Percentiles rank a stretch among this genome's conserved stretches.
Conservation (phyloP, 441 rosid species). For the Eutrema salsugineum region DNA sequence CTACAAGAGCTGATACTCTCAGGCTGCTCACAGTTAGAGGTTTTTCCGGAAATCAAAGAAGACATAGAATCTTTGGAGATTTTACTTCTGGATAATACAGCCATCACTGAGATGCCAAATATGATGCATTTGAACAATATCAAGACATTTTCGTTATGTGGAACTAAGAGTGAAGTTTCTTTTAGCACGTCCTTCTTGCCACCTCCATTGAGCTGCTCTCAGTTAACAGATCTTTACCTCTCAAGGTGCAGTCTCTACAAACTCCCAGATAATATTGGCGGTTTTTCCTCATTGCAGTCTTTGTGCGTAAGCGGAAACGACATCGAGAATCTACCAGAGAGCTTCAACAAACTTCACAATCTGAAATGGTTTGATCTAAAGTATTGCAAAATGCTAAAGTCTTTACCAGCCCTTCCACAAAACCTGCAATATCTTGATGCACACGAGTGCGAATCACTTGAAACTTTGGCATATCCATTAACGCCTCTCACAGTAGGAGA, state of each 20-base stretch:
- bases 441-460: conserved; percentile 17
- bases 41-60: conserved; percentile 29
- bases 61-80: conserved; percentile 28
- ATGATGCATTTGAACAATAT: conserved; percentile 14
- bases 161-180: conserved; percentile 16
- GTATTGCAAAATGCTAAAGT: conserved; percentile 26
- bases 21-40: conserved; percentile 25
- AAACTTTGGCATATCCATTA: conserved; percentile 14
- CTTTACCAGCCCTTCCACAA: conserved; percentile 31
- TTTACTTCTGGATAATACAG: conserved; percentile 24
- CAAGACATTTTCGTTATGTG: conserved; percentile 22
- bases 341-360: conserved; percentile 13
- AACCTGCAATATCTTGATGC: conserved; percentile 14
- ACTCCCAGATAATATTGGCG: conserved; percentile 10
- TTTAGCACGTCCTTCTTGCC: conserved; percentile 12
- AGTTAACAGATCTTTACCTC: conserved; percentile 15
- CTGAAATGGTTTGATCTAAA: conserved; percentile 18
- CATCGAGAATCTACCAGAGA: conserved; percentile 24
- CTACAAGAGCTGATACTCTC: conserved; percentile 30
- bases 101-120: conserved; percentile 22
- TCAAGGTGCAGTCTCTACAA: conserved; percentile 2
- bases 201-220: conserved; percentile 5
- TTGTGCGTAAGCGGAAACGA: conserved; percentile 24
- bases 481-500: conserved; percentile 16
- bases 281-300: conserved; percentile 10